Evolutionary conservation across 495 filamentous ascomycete genomes (phyloP).

Genomic region (Penicillium soppii): DNA sequence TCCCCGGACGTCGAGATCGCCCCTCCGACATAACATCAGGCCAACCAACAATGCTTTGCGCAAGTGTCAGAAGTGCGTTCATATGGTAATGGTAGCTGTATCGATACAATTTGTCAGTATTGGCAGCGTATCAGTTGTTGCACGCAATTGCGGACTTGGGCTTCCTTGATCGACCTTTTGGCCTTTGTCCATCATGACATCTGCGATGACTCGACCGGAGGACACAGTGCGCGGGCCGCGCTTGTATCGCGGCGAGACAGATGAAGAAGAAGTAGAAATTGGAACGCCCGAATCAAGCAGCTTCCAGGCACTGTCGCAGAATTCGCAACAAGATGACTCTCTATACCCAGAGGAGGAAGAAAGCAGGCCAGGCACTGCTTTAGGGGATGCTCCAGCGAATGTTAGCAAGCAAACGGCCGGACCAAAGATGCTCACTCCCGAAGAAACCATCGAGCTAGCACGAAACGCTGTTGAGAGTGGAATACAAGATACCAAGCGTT

Average conservation of each 20-base stretch:
- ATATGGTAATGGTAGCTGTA: constrained; percentile 10
- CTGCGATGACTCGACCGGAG: constrained; percentile 41
- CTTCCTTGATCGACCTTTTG: not conserved
- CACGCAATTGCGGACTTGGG: not conserved
- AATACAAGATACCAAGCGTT: constrained; percentile 65
- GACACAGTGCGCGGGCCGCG: constrained; percentile 38
- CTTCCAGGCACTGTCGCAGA: constrained; percentile 16
- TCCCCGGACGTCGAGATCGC: not conserved
- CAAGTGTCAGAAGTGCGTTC: not conserved
- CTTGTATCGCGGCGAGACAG: constrained; percentile 31
- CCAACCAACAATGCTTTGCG: constrained; percentile 17
- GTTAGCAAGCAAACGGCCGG: constrained; percentile 22
- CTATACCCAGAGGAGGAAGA: constrained; percentile 32
- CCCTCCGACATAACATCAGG: not conserved
- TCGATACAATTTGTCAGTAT: not conserved
- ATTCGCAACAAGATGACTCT: constrained; percentile 24
- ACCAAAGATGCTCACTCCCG: constrained; percentile 31
- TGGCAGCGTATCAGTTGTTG: not conserved
- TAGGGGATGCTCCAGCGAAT: constrained; percentile 22
- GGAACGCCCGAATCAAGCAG: constrained; percentile 24
- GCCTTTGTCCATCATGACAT: constrained; percentile 27
- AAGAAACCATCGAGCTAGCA: constrained; percentile 57
- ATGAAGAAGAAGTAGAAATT: constrained; percentile 32
- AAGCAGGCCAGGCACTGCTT: constrained; percentile 31
- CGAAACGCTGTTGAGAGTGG: constrained; percentile 66